A percentile compares a stretch with the other conserved stretches of the same genome.
Evolutionary conservation across 2,329 filamentous ascomycete genomes (phyloP).

Genomic region (Cercospora sp.): DNA sequence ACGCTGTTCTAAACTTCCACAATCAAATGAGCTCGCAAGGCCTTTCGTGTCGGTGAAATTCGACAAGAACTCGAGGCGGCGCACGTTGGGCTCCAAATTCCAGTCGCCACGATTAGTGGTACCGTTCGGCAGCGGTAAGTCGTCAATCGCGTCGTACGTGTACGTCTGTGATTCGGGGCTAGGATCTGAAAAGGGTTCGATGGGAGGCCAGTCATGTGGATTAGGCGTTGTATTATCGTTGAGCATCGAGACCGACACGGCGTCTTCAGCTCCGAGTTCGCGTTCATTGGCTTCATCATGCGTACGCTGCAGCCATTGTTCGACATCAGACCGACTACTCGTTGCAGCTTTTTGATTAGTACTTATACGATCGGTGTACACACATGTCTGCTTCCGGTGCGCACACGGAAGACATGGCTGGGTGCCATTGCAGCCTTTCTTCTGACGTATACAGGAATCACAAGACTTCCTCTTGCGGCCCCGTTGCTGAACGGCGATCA

Average conservation of each 20-base stretch:
- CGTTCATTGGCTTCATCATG: neutral
- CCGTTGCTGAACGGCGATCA: neutral
- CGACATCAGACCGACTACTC: neutral
- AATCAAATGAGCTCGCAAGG: conserved; percentile 6
- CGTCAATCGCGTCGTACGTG: neutral
- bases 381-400: conserved; percentile 8
- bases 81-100: neutral
- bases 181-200: neutral
- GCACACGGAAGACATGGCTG: conserved; percentile 6
- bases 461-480: conserved; percentile 7
- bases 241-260: neutral
- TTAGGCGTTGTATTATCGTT: neutral
- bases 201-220: neutral
- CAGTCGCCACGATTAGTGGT: neutral
- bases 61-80: conserved; percentile 3
- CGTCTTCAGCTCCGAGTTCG: neutral
- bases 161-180: neutral
- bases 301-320: conserved; percentile 2
- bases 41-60: conserved; percentile 5
- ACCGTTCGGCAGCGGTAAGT: neutral
- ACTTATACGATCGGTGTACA: neutral
- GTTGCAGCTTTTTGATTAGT: neutral
- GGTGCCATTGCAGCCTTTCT: conserved; percentile 13
- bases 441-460: conserved; percentile 7
- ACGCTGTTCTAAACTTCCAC: neutral